Evolutionary conservation across 441 rosid species (phyloP).

Genomic region (Populus hybrid): DNA sequence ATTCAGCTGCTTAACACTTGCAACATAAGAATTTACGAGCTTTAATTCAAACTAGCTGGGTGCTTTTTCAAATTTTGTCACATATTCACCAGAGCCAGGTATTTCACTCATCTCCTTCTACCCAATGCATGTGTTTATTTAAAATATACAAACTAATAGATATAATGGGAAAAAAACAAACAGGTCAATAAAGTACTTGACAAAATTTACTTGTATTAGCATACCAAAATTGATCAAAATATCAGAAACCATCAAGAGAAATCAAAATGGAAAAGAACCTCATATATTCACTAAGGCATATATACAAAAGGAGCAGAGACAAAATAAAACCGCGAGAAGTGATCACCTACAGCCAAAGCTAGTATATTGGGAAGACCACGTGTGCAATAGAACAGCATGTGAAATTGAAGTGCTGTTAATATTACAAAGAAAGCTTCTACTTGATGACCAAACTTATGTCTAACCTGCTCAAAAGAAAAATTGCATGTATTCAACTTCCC

Average conservation of each 20-base stretch:
- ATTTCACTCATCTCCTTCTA: background rate
- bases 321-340: slow-evolving; percentile 25
- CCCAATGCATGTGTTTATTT: background rate
- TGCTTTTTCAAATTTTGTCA: background rate
- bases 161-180: background rate
- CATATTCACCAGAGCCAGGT: background rate
- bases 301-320: slow-evolving; percentile 4
- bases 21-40: background rate
- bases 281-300: background rate
- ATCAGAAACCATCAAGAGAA: background rate
- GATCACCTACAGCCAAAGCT: slow-evolving; percentile 83
- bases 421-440: slow-evolving; percentile 90
- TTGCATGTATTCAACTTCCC: background rate
- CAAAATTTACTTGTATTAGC: background rate
- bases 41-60: background rate
- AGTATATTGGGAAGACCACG: slow-evolving; percentile 91
- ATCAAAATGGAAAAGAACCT: background rate
- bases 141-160: background rate
- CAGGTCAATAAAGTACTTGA: background rate
- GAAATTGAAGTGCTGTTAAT: slow-evolving; percentile 83
- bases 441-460: slow-evolving; percentile 75
- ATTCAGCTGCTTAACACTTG: background rate
- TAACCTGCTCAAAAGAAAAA: slow-evolving; percentile 46
- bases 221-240: background rate
- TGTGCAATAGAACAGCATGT: slow-evolving; percentile 86